A percentile compares a stretch with the other conserved stretches of the same genome.
Conservation (phyloP, 306 rosid species). For the Glycine latifolia region DNA sequence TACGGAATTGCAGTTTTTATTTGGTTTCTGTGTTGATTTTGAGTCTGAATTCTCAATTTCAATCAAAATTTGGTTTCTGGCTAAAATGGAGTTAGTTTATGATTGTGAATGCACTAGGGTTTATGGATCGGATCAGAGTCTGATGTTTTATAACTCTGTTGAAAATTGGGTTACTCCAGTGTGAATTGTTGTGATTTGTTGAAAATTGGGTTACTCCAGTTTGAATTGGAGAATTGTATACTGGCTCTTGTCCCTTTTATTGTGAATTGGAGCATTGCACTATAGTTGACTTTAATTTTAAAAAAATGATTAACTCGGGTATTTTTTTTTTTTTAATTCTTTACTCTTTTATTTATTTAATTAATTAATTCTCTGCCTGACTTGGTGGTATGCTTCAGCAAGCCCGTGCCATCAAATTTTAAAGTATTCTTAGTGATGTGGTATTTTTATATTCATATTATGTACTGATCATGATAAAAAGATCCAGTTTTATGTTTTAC, state of each 20-base stretch:
- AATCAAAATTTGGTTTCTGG: neutral
- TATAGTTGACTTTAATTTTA: constrained; percentile 8
- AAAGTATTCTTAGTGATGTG: constrained; percentile 5
- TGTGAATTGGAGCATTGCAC: constrained; percentile 3
- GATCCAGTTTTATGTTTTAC: neutral
- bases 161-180: neutral
- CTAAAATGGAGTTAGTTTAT: neutral
- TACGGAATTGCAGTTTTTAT: constrained; percentile 2
- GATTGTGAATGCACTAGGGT: constrained; percentile 50
- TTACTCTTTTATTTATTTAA: constrained; percentile 7
- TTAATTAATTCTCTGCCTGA: neutral
- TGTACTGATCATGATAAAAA: constrained; percentile 1
- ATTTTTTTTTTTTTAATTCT: neutral
- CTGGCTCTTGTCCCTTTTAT: neutral
- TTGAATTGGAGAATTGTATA: neutral
- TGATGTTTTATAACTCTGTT: constrained; percentile 3
- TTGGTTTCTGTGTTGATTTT: constrained; percentile 1
- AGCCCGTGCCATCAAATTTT: neutral
- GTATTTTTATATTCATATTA: neutral
- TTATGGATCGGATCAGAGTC: constrained; percentile 37
- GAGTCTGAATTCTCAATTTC: constrained; percentile 41
- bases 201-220: neutral
- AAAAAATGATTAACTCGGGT: neutral
- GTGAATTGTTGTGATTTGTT: neutral
- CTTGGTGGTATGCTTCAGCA: neutral